A percentile compares a stretch with the other conserved stretches of the same genome.
Evolutionary conservation across 345 rosid species (phyloP).

Genomic region (Populus alba): DNA sequence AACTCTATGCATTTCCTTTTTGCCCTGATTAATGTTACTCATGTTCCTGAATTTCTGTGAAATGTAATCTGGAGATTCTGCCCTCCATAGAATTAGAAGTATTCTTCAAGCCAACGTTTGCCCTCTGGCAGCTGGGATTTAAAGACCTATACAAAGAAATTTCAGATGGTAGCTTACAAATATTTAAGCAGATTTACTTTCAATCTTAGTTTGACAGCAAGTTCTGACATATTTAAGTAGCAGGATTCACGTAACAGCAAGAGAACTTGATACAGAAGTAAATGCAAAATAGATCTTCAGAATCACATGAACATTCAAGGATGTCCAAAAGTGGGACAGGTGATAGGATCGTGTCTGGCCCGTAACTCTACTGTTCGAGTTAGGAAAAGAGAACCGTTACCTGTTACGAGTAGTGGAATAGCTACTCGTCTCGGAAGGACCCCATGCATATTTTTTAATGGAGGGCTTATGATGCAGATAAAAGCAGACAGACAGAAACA

Average conservation of each 20-base stretch:
- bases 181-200: not conserved
- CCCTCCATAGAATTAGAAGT: not conserved
- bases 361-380: not conserved
- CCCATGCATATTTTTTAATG: conserved; percentile 4
- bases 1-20: conserved; percentile 8
- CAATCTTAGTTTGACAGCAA: not conserved
- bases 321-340: not conserved
- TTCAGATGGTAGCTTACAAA: not conserved
- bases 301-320: not conserved
- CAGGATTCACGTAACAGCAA: not conserved
- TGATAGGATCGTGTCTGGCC: not conserved
- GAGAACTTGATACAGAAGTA: not conserved
- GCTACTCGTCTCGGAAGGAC: not conserved
- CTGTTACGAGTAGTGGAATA: not conserved
- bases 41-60: conserved; percentile 7
- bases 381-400: not conserved
- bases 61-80: not conserved
- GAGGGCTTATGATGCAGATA: conserved; percentile 24
- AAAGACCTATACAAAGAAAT: not conserved
- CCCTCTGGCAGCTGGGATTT: not conserved
- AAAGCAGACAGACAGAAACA: conserved; percentile 38
- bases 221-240: not conserved
- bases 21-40: not conserved
- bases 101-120: not conserved
- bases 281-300: not conserved